These are phyloP conservation scores for Ganoderma sinense DNA, from an alignment of 1,284 basidiomycete genomes.

Conservation along the genomic window DNA sequence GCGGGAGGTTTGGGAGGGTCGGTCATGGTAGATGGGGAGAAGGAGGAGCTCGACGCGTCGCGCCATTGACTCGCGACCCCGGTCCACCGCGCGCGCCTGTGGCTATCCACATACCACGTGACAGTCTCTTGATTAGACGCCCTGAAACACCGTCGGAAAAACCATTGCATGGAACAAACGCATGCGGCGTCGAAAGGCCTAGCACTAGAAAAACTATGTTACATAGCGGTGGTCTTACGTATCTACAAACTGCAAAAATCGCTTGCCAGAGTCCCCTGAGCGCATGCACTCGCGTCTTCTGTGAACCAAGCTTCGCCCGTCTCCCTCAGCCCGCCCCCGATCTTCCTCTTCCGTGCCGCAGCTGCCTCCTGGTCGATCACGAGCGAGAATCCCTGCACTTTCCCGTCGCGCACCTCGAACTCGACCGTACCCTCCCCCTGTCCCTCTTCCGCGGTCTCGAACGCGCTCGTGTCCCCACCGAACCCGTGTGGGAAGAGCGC, in stretches of 20 bases:
- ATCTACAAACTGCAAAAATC: neutral
- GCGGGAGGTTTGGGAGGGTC: constrained; percentile 16
- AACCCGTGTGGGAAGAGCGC: constrained; percentile 38
- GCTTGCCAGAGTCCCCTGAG: neutral
- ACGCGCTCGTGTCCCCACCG: constrained; percentile 34
- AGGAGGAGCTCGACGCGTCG: constrained; percentile 8
- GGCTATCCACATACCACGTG: neutral
- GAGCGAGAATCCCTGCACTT: constrained; percentile 29
- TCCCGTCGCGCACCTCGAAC: constrained; percentile 29
- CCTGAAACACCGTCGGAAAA: neutral
- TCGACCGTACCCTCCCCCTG: constrained; percentile 25
- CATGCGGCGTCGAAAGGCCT: neutral
- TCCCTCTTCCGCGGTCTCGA: constrained; percentile 32
- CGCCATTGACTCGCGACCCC: neutral
- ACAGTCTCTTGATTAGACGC: neutral
- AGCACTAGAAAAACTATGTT: neutral
- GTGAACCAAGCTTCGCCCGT: constrained; percentile 39
- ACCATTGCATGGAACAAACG: neutral
- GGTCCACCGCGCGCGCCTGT: neutral
- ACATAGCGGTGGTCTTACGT: neutral
- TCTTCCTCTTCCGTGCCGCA: constrained; percentile 24
- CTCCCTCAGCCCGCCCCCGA: constrained; percentile 26
- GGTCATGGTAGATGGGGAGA: constrained; percentile 19
- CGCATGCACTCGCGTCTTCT: constrained; percentile 16
- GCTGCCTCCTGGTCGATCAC: constrained; percentile 28